Evolutionary conservation across 1,284 basidiomycete genomes (phyloP).

Genomic region (Ustilago cynodontis): DNA sequence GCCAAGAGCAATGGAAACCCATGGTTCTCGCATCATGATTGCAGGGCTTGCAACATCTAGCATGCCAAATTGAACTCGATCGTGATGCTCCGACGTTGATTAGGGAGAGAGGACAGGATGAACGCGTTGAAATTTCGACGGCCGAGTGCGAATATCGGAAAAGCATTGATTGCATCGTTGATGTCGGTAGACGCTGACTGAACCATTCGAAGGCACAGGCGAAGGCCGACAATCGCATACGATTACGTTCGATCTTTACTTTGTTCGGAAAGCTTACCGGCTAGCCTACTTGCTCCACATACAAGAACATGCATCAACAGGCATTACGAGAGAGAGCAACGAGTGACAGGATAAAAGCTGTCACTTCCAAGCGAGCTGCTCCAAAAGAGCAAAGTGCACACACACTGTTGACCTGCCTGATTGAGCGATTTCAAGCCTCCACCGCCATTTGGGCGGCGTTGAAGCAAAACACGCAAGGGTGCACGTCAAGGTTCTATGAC

Average conservation of each 20-base stretch:
- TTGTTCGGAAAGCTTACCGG: neutral
- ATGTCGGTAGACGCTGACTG: conserved; percentile 2
- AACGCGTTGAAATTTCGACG: neutral
- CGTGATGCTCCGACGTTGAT: neutral
- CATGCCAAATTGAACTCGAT: neutral
- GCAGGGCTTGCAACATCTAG: neutral
- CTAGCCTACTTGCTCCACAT: neutral
- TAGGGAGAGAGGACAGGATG: neutral
- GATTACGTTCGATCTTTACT: neutral
- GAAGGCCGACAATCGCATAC: conserved; percentile 1
- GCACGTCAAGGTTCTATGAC: conserved; percentile 41
- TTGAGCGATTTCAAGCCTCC: conserved; percentile 10
- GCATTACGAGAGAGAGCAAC: too few species aligned
- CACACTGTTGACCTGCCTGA: neutral
- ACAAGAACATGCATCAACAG: too few species aligned
- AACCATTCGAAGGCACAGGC: neutral
- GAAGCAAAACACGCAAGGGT: conserved; percentile 5
- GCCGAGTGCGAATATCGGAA: conserved; percentile 1
- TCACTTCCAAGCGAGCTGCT: neutral
- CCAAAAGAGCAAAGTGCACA: neutral
- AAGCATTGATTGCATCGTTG: neutral
- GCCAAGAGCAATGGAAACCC: neutral
- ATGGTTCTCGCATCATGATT: neutral
- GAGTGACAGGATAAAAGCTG: conserved; percentile 1
- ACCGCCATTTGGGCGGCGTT: neutral